A percentile compares a stretch with the other conserved stretches of the same genome.
Conservation (phyloP, 148 eudicot genomes). For the Vaccinium corymbosum region DNA sequence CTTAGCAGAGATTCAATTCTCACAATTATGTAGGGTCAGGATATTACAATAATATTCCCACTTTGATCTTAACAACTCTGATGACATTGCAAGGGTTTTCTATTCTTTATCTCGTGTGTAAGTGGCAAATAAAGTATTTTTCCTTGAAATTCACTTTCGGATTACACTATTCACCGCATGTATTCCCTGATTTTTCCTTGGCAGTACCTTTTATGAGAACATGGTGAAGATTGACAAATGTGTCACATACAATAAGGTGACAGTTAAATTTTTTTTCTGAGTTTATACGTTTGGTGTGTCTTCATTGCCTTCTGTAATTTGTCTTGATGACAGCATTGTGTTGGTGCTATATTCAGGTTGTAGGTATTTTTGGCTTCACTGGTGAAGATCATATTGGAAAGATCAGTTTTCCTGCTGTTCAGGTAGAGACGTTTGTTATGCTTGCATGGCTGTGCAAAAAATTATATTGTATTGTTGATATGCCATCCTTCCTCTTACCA, state of each 20-base stretch:
- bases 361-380: conserved; percentile 87
- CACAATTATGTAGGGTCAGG: too few species aligned
- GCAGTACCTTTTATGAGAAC: conserved; percentile 78
- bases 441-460: not conserved
- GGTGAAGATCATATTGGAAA: conserved; percentile 94
- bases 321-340: conserved; percentile 11
- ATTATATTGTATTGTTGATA: not conserved
- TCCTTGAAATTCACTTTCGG: not conserved
- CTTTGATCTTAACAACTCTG: not conserved
- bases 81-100: not conserved
- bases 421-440: conserved; percentile 40
- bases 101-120: not conserved
- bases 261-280: not conserved
- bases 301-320: not conserved
- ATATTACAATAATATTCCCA: too few species aligned
- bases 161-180: not conserved
- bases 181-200: conserved; percentile 14
- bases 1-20: too few species aligned
- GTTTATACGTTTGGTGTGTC: not conserved
- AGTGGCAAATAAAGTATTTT: not conserved
- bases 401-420: conserved; percentile 83
- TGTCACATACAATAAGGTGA: conserved; percentile 87
- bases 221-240: conserved; percentile 84
- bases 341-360: conserved; percentile 49
- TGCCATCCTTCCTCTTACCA: not conserved